These are phyloP conservation scores for Agrocybe chaxingu DNA, from an alignment of 768 basidiomycete species.

Conservation along the genomic window DNA sequence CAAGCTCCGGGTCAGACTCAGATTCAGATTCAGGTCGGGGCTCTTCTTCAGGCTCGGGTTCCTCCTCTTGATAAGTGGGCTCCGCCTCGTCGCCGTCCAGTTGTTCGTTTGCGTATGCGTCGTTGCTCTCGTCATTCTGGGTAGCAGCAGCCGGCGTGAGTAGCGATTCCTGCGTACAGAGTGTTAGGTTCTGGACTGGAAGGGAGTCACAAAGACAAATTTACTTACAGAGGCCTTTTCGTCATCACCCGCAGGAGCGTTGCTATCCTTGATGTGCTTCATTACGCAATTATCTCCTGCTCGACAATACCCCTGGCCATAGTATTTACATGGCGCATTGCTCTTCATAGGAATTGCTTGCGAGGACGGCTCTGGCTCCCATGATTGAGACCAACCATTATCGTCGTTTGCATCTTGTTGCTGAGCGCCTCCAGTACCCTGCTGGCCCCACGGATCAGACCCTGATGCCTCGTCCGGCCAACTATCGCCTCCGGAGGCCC, in stretches of 20 bases:
- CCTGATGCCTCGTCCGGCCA: conserved; percentile 1
- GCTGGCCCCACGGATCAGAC: neutral
- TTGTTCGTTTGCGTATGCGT: too few relatives aligned
- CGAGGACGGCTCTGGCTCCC: conserved; percentile 11
- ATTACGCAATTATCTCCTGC: conserved; percentile 26
- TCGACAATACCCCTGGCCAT: conserved; percentile 32
- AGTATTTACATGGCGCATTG: conserved; percentile 28
- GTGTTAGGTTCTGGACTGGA: neutral
- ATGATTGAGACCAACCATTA: conserved; percentile 9
- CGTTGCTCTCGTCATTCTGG: too few relatives aligned
- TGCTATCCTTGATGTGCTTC: conserved; percentile 20
- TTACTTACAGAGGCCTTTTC: neutral
- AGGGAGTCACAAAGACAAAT: neutral
- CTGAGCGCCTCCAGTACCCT: neutral
- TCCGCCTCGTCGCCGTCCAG: neutral
- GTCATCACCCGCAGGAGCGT: neutral
- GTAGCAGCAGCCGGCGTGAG: too few relatives aligned
- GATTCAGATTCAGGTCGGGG: neutral
- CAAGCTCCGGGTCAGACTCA: neutral
- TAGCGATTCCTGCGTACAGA: too few relatives aligned
- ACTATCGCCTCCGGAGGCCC: conserved; percentile 1
- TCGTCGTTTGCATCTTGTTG: conserved; percentile 2
- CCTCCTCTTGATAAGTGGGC: neutral
- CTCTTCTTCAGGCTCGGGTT: neutral
- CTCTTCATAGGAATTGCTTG: conserved; percentile 10